Conservation (phyloP, 1,139 yeast genomes). For the Yamadazyma aaseri region DNA sequence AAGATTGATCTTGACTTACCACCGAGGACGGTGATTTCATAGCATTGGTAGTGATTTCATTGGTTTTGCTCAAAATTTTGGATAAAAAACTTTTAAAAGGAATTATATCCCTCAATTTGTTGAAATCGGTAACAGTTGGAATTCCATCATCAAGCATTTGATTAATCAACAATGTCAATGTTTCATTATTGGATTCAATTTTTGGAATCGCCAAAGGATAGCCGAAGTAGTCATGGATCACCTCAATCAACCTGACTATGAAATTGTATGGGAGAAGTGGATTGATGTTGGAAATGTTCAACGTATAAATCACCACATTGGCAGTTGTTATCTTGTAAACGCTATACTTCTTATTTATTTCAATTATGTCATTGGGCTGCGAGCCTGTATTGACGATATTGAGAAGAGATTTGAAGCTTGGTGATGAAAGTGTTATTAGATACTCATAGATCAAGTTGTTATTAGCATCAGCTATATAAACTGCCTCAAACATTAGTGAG, state of each 20-base stretch:
- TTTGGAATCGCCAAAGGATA: conserved; percentile 55
- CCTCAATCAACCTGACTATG: conserved; percentile 48
- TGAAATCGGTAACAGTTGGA: conserved; percentile 72
- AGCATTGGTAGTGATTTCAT: conserved; percentile 27
- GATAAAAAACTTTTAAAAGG: conserved; percentile 53
- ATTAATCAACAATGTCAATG: conserved; percentile 49
- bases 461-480: conserved; percentile 61
- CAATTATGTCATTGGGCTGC: conserved; percentile 18
- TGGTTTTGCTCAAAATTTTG: conserved; percentile 35
- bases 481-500: conserved; percentile 52
- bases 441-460: conserved; percentile 58
- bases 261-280: conserved; percentile 61
- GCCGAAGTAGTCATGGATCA: conserved; percentile 59
- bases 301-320: conserved; percentile 27
- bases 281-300: conserved; percentile 20
- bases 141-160: conserved; percentile 75
- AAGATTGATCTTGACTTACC: conserved; percentile 4
- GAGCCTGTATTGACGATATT: conserved; percentile 22
- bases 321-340: conserved; percentile 24
- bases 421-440: conserved; percentile 49
- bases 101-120: conserved; percentile 65
- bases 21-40: conserved; percentile 9
- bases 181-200: conserved; percentile 64
- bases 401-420: conserved; percentile 44
- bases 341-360: conserved; percentile 29